Base-by-base conservation (phyloP, 139 green algal genomes). In the Picochlorum sp. region DNA sequence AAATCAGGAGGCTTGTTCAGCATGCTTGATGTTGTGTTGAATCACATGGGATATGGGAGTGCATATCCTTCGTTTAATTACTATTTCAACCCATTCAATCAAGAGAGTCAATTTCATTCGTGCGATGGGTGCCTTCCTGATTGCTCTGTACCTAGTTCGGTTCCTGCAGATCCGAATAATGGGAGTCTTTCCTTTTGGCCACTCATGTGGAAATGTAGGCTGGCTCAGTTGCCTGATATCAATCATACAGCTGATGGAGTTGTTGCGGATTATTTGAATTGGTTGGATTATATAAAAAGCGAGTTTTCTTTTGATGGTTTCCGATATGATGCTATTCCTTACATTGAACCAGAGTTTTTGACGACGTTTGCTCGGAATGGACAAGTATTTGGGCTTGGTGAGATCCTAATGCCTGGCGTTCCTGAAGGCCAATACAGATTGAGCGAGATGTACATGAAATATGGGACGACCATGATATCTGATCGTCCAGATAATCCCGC, bases 11-110 rank as follows among this genome's bases (percentile, higher is more conserved):
- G 24, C 6, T 66, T 56, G 60, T 21, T 54, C 4, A 16, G 16
- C 7, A 72, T 79, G 55, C 34, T 76, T 28, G 72, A 79, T 23
- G 30, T 76, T 15, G 67, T 80, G 2, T 44, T 44, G 2, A 80
- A 80, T 63, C 73, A 80, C 56, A 55, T 70, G 15, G 69, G 64
- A 14, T 76, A 71, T 20, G 47, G 56, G 20, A 16, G 45, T 8
- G 23, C 47, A 54, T 54, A 54, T 9, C 47, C 47, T 20, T 26
- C 18, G 7, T 54, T 54, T 10, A 54, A 54, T 54, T 54, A 54
- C n/a, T 54, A 54, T 21, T 54, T 26, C 47, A 54, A 54, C n/a
- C 47, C 47, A 21, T 54, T 54, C 47, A 54, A 54, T 54, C 47
- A 54, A 13, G 4, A 26, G 18, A 20, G 18, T 20, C 18, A 54